phyloP scores from a whole-genome alignment of 768 basidiomycete genomes.

The Hypholoma fasciculare region DNA sequence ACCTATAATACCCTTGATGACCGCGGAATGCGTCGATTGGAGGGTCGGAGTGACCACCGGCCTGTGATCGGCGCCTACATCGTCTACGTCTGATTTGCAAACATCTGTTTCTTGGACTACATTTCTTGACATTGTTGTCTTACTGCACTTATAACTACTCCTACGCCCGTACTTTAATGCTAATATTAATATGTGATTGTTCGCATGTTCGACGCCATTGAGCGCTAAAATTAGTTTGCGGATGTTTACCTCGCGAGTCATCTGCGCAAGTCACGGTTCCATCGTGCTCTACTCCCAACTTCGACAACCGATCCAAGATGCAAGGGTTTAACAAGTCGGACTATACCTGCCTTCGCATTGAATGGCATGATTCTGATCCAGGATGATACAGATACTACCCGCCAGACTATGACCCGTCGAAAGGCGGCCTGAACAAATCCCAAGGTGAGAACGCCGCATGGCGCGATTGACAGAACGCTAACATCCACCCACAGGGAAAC shows the following conservation, averaged over 20 bases:
- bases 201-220: neutral
- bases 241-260: too few species aligned
- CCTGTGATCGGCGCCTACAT: slow-evolving; percentile 83
- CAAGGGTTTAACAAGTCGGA: slow-evolving; percentile 50
- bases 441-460: slow-evolving; percentile 46
- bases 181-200: neutral
- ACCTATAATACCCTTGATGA: slow-evolving; percentile 77
- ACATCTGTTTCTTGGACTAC: neutral
- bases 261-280: too few species aligned
- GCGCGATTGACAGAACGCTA: neutral
- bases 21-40: slow-evolving; percentile 68
- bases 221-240: too few species aligned
- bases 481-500: slow-evolving; percentile 62
- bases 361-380: neutral
- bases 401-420: slow-evolving; percentile 52
- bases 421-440: slow-evolving; percentile 71
- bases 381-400: slow-evolving; percentile 42
- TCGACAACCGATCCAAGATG: slow-evolving; percentile 23
- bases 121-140: neutral
- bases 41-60: slow-evolving; percentile 81
- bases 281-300: neutral
- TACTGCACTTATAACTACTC: neutral
- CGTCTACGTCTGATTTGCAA: slow-evolving; percentile 49
- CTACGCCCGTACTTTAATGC: neutral
- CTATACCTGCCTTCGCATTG: neutral